Evolutionary conservation across 2,329 filamentous ascomycete genomes (phyloP).

Genomic region (Keithomyces neogunnii): DNA sequence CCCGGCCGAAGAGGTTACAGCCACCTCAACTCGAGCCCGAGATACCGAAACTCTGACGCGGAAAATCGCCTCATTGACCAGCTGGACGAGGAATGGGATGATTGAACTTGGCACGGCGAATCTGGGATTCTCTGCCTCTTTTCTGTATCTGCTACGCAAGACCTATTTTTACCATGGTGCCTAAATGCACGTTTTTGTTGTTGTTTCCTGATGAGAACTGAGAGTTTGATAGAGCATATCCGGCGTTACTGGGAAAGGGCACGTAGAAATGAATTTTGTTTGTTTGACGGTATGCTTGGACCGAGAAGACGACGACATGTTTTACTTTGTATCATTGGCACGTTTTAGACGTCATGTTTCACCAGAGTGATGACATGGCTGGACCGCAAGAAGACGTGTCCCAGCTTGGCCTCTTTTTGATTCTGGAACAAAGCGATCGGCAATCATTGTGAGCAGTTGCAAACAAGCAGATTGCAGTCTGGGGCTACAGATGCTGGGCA

Average conservation of each 20-base stretch:
- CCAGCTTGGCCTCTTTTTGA: no score
- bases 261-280: neutral
- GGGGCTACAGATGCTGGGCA: no score
- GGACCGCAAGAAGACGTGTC: no score
- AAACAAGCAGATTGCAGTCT: no score
- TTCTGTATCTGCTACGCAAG: neutral
- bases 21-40: constrained; percentile 48
- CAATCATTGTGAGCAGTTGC: no score
- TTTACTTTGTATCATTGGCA: no score
- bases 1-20: constrained; percentile 60
- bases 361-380: no score
- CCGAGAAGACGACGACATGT: no score
- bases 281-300: neutral
- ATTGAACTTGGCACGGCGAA: constrained; percentile 31
- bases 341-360: no score
- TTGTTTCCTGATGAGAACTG: neutral
- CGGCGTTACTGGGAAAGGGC: neutral
- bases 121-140: neutral
- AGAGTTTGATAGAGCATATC: neutral
- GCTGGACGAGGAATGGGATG: constrained; percentile 95
- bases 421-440: no score
- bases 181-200: neutral
- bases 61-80: constrained; percentile 95
- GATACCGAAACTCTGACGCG: constrained; percentile 54
- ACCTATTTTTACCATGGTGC: neutral